Evolutionary conservation across 345 rosid genomes (phyloP), one percentile per base, ranked within the genome.

Genomic region (Toxicodendron radicans): DNA sequence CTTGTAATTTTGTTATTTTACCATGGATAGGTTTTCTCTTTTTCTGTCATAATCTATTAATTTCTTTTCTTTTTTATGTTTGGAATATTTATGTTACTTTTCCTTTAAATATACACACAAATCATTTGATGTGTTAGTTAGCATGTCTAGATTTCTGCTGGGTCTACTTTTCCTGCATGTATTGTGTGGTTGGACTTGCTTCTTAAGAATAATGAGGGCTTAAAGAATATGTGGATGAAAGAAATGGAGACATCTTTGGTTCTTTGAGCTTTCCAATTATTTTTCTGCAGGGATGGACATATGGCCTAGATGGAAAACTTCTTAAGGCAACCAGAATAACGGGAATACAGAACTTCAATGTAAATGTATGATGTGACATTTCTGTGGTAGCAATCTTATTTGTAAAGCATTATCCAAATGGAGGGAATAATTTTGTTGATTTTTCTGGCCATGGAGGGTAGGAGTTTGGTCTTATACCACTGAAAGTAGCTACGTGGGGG

Each of bases 401-500:
- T 45, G 43, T 11, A 48, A 59, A 38, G 8, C 13, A 52, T 72
- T 30, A 75, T 68, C 17, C 27, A 3, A 17, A 30, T 23, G 53
- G 53, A 68, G 9, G 11, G 54, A 45, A 75, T 61, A 75, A 70
- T 76, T 77, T 77, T 43, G 49, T 64, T 76, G 75, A 54, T 64
- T 66, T 73, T 45, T 79, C 64, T 68, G 43, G 73, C 43, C 11
- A 45, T 80, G 72, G 81, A 78, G 73, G 60, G 24, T 79, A 95
- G 97, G 97, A 91, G 32, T 89, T 87, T 84, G 97, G 97, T 78
- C 97, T 95, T 46, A 59, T 81, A 75, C 91, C 92, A 7, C 75
- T 92, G 10, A 76, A 82, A 71, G 94, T 90, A 3, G 91, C 95
- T 62, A 75, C 84, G 30, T 92, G 97, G 97, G 97, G 97, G 45